These are phyloP conservation scores for Fragaria nilgerrensis DNA, from an alignment of 306 rosid species.

Conservation along the genomic window DNA sequence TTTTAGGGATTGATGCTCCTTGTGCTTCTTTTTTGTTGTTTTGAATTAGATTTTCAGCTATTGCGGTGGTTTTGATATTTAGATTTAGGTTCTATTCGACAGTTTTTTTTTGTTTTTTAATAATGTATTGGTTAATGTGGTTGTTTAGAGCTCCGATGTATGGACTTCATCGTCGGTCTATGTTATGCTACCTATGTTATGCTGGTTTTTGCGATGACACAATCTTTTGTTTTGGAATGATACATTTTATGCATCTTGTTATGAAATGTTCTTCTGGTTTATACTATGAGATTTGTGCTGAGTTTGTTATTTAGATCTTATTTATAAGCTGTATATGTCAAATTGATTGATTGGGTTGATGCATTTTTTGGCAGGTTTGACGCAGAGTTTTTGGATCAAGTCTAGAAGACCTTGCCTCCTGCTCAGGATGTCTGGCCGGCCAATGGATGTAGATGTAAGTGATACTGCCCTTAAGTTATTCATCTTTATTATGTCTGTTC, in stretches of 20 bases:
- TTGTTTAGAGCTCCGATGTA: not conserved
- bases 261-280: not conserved
- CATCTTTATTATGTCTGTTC: not conserved
- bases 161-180: too few species aligned
- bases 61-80: not conserved
- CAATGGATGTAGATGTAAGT: constrained; percentile 93
- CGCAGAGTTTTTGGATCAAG: not conserved
- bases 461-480: not conserved
- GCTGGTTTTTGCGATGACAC: too few species aligned
- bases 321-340: not conserved
- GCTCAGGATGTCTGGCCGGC: constrained; percentile 35
- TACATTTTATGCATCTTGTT: not conserved
- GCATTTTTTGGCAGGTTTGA: not conserved
- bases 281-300: not conserved
- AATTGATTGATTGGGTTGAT: not conserved
- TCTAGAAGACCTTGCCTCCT: not conserved
- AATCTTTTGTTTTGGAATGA: not conserved
- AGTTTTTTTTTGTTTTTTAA: rapidly evolving
- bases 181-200: too few species aligned
- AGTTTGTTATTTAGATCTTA: not conserved
- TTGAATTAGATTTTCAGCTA: not conserved
- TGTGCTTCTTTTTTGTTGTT: not conserved
- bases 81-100: not conserved
- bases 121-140: not conserved
- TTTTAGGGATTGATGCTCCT: not conserved